phyloP scores from a whole-genome alignment of 2,329 filamentous ascomycete species.

The Biscogniauxia sp. region DNA sequence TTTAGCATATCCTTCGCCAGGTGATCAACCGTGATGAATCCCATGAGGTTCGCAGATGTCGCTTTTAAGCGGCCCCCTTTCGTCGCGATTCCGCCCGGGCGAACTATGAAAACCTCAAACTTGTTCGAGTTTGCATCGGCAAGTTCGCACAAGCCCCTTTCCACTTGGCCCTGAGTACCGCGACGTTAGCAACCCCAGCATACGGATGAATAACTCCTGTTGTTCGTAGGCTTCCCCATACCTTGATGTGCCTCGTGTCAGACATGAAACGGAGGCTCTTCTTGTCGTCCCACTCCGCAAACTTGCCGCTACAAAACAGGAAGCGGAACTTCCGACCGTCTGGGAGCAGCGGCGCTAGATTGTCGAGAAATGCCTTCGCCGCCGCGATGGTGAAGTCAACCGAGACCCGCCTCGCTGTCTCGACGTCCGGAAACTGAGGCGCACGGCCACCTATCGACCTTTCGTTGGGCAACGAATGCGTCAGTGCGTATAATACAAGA shows the following conservation, averaged over 20 bases:
- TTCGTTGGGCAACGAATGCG: conserved; percentile 16
- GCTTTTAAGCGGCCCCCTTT: conserved; percentile 26
- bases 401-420: conserved; percentile 48
- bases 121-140: conserved; percentile 32
- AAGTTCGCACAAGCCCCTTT: conserved; percentile 39
- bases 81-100: conserved; percentile 35
- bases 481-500: neutral
- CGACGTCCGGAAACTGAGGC: conserved; percentile 48
- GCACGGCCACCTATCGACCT: conserved; percentile 42
- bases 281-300: conserved; percentile 33
- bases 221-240: conserved; percentile 5
- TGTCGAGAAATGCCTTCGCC: conserved; percentile 51
- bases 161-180: conserved; percentile 33
- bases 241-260: conserved; percentile 38
- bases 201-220: neutral
- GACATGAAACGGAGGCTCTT: conserved; percentile 36
- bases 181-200: conserved; percentile 2
- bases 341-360: conserved; percentile 31
- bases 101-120: conserved; percentile 37
- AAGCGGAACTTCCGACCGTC: conserved; percentile 39
- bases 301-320: conserved; percentile 41
- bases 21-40: conserved; percentile 34
- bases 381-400: conserved; percentile 59
- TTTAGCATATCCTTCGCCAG: conserved; percentile 37
- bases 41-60: conserved; percentile 28